phyloP scores from a whole-genome alignment of 1,284 basidiomycete genomes.

The Leccinum pseudoinsigne region DNA sequence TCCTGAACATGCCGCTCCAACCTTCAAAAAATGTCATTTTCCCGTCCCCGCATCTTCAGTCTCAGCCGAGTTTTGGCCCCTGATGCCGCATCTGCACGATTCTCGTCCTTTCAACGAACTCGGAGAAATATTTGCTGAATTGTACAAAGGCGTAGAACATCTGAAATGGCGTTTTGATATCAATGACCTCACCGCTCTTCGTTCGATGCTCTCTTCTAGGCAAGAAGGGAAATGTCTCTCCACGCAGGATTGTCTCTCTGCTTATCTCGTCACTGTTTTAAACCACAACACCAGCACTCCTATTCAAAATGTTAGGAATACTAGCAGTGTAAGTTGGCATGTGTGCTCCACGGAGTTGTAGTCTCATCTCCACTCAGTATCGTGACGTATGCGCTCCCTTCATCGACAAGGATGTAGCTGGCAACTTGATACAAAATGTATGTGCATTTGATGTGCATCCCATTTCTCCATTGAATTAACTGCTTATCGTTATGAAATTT shows the following conservation, averaged over 20 bases:
- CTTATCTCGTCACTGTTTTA: constrained; percentile 30
- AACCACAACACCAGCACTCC: constrained; percentile 17
- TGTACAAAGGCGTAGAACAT: constrained; percentile 10
- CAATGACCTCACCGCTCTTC: background rate
- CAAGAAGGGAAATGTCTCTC: constrained; percentile 15
- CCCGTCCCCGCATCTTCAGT: constrained; percentile 6
- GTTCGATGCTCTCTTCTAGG: background rate
- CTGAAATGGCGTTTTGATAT: constrained; percentile 19
- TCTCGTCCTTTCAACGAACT: constrained; percentile 18
- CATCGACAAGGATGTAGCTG: constrained; percentile 20
- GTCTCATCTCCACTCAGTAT: constrained; percentile 26
- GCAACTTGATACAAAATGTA: constrained; percentile 34
- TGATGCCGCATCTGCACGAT: constrained; percentile 24
- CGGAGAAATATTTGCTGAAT: constrained; percentile 13
- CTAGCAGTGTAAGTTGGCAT: constrained; percentile 29
- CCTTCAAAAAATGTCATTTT: constrained; percentile 26
- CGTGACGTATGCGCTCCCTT: constrained; percentile 23
- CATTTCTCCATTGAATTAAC: background rate
- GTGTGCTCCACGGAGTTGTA: background rate
- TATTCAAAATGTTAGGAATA: constrained; percentile 26
- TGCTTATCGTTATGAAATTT: background rate
- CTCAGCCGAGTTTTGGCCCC: constrained; percentile 10
- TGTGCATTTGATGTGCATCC: constrained; percentile 15
- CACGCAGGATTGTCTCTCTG: constrained; percentile 35
- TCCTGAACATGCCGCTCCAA: constrained; percentile 12